phyloP scores from a whole-genome alignment of 305 asterid species.

The Striga hermonthica region DNA sequence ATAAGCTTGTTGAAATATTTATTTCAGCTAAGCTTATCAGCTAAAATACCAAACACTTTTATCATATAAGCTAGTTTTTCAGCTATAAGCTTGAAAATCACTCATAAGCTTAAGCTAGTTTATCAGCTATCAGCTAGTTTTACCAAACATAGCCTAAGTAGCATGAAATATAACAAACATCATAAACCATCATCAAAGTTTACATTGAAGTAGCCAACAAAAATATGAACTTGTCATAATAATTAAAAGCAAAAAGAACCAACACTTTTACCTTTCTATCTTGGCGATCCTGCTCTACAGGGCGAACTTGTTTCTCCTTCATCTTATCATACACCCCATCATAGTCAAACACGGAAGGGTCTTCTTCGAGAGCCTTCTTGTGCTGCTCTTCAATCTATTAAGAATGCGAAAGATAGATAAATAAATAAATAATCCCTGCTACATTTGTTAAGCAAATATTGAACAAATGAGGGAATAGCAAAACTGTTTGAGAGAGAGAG shows the following conservation, averaged over 20 bases:
- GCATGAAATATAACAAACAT: background rate
- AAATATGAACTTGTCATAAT: constrained; percentile 21
- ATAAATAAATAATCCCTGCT: background rate
- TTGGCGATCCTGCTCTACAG: constrained; percentile 53
- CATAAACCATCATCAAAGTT: constrained; percentile 10
- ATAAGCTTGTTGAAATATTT: too few species aligned
- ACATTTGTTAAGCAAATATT: background rate
- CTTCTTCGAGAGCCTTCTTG: constrained; percentile 89
- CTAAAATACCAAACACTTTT: too few species aligned
- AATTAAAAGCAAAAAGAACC: constrained; percentile 4
- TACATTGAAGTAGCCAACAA: background rate
- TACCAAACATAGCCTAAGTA: too few species aligned
- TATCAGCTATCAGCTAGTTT: too few species aligned
- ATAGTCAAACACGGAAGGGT: constrained; percentile 78
- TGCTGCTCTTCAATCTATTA: constrained; percentile 80
- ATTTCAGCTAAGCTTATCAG: too few species aligned
- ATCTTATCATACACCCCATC: constrained; percentile 87
- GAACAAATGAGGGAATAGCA: background rate
- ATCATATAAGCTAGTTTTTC: too few species aligned
- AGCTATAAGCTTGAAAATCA: too few species aligned
- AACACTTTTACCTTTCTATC: constrained; percentile 58
- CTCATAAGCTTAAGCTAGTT: too few species aligned
- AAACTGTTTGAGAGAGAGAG: constrained; percentile 4
- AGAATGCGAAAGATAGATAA: constrained; percentile 15
- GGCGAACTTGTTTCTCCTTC: constrained; percentile 77